phyloP scores from a whole-genome alignment of 106 monocot species.

The Ottelia alismoides region DNA sequence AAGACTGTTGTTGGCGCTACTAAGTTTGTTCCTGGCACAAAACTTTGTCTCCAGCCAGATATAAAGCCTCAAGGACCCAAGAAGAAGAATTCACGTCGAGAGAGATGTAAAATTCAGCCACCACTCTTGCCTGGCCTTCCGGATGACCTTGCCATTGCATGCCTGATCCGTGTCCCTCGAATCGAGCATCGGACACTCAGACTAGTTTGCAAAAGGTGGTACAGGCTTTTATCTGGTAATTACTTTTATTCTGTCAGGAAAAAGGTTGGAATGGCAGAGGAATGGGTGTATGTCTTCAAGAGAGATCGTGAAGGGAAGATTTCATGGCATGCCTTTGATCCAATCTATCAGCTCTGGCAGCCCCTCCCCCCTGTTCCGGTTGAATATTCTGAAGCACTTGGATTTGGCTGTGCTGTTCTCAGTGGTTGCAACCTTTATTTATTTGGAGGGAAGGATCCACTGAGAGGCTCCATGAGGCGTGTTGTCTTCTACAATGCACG shows the following conservation, averaged over 20 bases:
- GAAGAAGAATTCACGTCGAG: constrained; percentile 6
- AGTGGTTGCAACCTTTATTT: constrained; percentile 16
- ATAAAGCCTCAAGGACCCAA: constrained; percentile 15
- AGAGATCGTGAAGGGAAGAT: constrained; percentile 12
- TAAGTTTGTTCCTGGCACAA: constrained; percentile 20
- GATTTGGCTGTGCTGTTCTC: constrained; percentile 23
- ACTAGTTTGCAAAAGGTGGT: constrained; percentile 17
- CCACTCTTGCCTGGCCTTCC: constrained; percentile 14
- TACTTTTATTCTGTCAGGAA: constrained; percentile 15
- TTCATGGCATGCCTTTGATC: constrained; percentile 23
- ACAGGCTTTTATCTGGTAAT: constrained; percentile 12
- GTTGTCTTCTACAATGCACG: constrained; percentile 16
- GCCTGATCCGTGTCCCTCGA: constrained; percentile 19
- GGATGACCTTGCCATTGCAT: constrained; percentile 21
- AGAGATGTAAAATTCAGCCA: background rate
- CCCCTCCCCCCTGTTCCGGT: constrained; percentile 12
- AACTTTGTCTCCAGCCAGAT: constrained; percentile 17
- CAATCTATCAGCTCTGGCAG: constrained; percentile 13
- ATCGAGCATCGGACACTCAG: constrained; percentile 14
- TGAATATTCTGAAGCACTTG: constrained; percentile 20
- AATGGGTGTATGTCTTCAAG: constrained; percentile 22
- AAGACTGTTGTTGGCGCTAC: constrained; percentile 18
- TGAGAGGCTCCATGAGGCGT: constrained; percentile 18
- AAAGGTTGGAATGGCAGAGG: constrained; percentile 13
- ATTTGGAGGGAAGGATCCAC: constrained; percentile 18